These are phyloP conservation scores for Tolypocladium endophyticum DNA, from an alignment of 2,329 filamentous ascomycete species.

Conservation along the genomic window DNA sequence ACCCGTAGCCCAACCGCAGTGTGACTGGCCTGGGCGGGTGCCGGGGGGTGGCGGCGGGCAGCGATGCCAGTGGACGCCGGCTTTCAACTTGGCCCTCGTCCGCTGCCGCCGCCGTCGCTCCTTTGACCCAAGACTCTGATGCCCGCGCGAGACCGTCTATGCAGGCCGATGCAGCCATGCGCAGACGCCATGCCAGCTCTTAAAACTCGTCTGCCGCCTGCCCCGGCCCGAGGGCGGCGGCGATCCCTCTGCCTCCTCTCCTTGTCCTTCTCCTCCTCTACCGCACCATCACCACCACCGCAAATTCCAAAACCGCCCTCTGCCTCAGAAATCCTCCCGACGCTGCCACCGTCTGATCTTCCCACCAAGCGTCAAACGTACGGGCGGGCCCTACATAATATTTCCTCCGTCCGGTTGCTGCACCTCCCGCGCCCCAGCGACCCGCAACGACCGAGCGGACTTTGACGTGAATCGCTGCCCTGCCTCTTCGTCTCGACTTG, in stretches of 20 bases:
- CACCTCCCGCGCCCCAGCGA: background rate
- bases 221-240: background rate
- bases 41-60: background rate
- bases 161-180: background rate
- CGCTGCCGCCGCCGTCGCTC: conserved; percentile 1
- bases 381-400: background rate
- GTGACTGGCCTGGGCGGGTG: background rate
- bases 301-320: background rate
- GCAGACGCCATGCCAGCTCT: background rate
- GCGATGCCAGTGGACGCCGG: background rate
- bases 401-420: background rate
- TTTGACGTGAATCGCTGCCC: background rate
- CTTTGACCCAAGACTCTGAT: background rate
- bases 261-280: background rate
- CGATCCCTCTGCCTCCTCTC: background rate
- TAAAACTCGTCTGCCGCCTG: background rate
- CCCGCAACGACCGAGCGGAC: background rate
- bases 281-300: background rate
- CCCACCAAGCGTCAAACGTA: background rate
- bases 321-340: background rate
- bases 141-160: background rate
- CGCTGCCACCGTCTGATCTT: background rate
- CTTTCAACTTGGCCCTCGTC: background rate
- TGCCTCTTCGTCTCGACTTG: background rate
- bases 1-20: background rate